Evolutionary conservation across 2,329 filamentous ascomycete genomes (phyloP).

Genomic region (Grosmannia huntii): DNA sequence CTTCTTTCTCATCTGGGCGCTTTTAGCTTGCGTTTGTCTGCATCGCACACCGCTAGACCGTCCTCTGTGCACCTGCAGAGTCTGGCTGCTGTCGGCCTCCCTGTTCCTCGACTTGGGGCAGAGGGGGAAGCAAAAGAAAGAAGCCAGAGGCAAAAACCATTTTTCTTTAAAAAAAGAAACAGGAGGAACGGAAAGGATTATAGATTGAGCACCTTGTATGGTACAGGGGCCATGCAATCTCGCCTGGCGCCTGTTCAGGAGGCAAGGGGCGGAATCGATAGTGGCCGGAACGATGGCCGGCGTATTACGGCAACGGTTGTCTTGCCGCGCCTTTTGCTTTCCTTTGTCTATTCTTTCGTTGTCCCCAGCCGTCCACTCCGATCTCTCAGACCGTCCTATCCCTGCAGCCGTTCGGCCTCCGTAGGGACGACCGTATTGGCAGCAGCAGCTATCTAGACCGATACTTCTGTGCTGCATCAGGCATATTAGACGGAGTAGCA

Average conservation of each 20-base stretch:
- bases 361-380: not conserved
- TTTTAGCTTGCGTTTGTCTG: not conserved
- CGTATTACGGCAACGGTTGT: not conserved
- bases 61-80: not conserved
- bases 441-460: not conserved
- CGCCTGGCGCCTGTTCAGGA: not conserved
- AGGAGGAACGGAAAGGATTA: not conserved
- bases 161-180: too few species aligned
- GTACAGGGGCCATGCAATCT: not conserved
- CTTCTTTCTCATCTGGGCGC: not conserved
- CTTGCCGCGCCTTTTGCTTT: not conserved
- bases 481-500: not conserved
- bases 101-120: not conserved
- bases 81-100: not conserved
- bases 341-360: not conserved
- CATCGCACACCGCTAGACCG: not conserved
- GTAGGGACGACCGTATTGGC: not conserved
- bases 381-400: not conserved
- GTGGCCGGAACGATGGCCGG: not conserved
- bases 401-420: not conserved
- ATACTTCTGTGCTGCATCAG: not conserved
- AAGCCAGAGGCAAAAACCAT: not conserved
- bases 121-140: not conserved
- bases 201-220: not conserved
- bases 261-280: not conserved